Evolutionary conservation across 768 basidiomycete species (phyloP).

Genomic region (Amanita pallidorosea): DNA sequence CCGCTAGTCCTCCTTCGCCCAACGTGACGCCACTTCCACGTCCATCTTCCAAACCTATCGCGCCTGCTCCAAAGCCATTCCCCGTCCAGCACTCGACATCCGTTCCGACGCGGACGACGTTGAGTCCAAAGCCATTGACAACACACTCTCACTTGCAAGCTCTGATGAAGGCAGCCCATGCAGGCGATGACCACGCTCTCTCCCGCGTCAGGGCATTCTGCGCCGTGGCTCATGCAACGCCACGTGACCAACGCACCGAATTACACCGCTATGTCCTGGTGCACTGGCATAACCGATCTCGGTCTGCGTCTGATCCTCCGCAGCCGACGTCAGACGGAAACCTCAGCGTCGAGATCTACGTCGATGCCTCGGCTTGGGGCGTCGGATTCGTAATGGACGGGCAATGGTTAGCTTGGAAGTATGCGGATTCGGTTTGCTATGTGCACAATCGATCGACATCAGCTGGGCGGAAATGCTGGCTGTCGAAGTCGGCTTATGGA

Average conservation of each 20-base stretch:
- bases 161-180: neutral
- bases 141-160: neutral
- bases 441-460: constrained; percentile 12
- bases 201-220: neutral
- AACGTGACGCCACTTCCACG: neutral
- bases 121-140: neutral
- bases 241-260: constrained; percentile 1
- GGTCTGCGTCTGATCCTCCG: neutral
- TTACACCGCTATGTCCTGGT: constrained; percentile 1
- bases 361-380: constrained; percentile 3
- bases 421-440: neutral
- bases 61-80: neutral
- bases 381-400: constrained; percentile 3
- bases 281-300: neutral
- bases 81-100: neutral
- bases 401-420: constrained; percentile 2
- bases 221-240: neutral
- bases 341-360: neutral
- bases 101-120: neutral
- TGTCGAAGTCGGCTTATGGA: constrained; percentile 22
- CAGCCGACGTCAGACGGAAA: neutral
- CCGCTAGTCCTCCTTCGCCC: neutral
- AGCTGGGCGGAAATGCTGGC: constrained; percentile 35
- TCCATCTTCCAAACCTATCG: neutral
- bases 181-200: neutral